These are phyloP conservation scores for Paramecium bursaria DNA, from an alignment of 73 alveolate species.

Conservation along the genomic window DNA sequence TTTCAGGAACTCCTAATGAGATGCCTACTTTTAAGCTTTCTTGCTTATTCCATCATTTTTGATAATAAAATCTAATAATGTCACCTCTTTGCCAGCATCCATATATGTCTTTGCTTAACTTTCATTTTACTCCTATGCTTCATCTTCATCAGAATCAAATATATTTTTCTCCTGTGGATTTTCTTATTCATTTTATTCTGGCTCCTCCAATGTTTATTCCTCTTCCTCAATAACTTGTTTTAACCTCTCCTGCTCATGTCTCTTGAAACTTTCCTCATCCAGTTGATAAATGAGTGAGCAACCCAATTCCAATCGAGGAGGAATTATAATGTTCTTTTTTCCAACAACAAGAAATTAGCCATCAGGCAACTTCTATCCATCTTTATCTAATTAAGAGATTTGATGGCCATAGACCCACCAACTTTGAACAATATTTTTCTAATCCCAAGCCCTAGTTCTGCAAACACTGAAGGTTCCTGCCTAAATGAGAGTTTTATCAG, in stretches of 20 bases:
- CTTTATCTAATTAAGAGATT: constrained; percentile 89
- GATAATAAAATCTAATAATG: not conserved
- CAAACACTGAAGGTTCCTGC: constrained; percentile 85
- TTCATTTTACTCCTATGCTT: not conserved
- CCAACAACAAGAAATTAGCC: constrained; percentile 94
- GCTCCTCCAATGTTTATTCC: constrained; percentile 34
- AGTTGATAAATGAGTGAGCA: constrained; percentile 81
- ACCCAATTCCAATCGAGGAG: constrained; percentile 89
- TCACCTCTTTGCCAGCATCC: constrained; percentile 32
- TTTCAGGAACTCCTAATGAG: constrained; percentile 32
- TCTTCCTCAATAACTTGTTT: constrained; percentile 71
- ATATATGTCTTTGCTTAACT: constrained; percentile 31
- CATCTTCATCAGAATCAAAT: constrained; percentile 54
- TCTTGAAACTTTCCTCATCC: constrained; percentile 82
- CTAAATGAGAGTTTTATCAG: constrained; percentile 84
- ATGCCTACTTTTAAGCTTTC: constrained; percentile 2
- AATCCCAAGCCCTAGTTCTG: constrained; percentile 88
- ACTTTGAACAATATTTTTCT: constrained; percentile 81
- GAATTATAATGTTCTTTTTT: constrained; percentile 85
- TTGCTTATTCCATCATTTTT: not conserved
- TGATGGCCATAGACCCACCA: constrained; percentile 92
- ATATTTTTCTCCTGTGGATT: constrained; percentile 40
- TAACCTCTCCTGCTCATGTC: constrained; percentile 80
- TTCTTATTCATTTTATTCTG: constrained; percentile 52
- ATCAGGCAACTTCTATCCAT: constrained; percentile 80